A percentile compares a stretch with the other conserved stretches of the same genome.
phyloP scores from a whole-genome alignment of 371 early-diverging fungal genomes.

The Basidiobolus heterosporus region DNA sequence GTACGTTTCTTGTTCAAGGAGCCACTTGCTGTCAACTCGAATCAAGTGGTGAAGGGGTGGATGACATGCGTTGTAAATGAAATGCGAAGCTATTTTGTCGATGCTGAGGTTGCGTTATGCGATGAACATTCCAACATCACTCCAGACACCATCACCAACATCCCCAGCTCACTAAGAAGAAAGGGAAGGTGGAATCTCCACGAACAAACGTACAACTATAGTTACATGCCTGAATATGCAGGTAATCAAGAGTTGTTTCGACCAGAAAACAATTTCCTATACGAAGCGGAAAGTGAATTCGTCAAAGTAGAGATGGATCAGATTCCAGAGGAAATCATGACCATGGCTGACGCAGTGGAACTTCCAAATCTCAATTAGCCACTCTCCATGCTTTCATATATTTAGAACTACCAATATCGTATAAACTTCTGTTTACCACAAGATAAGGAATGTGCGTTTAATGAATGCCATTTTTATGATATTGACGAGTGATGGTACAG shows the following conservation, averaged over 20 bases:
- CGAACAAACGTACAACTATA: constrained; percentile 82
- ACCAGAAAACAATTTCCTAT: constrained; percentile 7
- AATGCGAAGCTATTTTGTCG: constrained; percentile 78
- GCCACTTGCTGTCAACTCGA: constrained; percentile 88
- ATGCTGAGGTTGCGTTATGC: constrained; percentile 35
- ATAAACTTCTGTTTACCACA: too few relatives aligned
- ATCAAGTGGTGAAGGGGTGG: constrained; percentile 67
- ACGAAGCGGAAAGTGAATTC: constrained; percentile 5
- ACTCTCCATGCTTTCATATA: too few relatives aligned
- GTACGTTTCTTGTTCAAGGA: constrained; percentile 83
- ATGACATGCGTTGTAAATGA: constrained; percentile 75
- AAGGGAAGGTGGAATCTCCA: constrained; percentile 75
- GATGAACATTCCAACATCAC: constrained; percentile 12
- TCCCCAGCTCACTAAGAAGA: constrained; percentile 19
- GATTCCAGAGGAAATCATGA: too few relatives aligned
- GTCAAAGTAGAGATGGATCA: constrained; percentile 1
- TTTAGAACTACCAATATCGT: too few relatives aligned
- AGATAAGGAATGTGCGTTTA: too few relatives aligned
- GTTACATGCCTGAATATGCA: constrained; percentile 19
- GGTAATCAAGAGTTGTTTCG: constrained; percentile 1
- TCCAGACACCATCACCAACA: constrained; percentile 7
- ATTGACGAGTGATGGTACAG: too few relatives aligned
- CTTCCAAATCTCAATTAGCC: too few relatives aligned
- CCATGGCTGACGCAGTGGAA: too few relatives aligned
- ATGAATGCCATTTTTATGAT: too few relatives aligned